phyloP scores from a whole-genome alignment of 2,329 filamentous ascomycete species.

The Beauveria caledonica region DNA sequence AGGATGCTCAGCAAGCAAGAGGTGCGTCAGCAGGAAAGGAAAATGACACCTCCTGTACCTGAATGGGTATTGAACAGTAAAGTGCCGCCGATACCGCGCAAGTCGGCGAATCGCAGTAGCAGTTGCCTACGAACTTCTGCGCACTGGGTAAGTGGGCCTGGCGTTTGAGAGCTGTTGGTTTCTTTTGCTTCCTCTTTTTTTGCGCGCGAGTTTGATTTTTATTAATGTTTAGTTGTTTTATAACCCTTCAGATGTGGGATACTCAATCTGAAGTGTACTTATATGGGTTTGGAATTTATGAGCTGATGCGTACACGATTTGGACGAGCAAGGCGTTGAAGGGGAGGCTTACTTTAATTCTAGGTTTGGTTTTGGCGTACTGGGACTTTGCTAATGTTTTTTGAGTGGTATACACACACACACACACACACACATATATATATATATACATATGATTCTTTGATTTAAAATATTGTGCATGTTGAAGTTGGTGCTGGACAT shows the following conservation, averaged over 20 bases:
- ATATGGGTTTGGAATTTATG: background rate
- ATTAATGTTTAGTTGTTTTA: background rate
- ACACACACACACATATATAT: too few relatives aligned
- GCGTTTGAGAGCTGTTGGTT: background rate
- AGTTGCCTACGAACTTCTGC: background rate
- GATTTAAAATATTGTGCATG: background rate
- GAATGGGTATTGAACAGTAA: constrained; percentile 10
- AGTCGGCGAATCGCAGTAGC: background rate
- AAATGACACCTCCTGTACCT: constrained; percentile 12
- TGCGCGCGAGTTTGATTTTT: background rate
- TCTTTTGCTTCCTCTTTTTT: background rate
- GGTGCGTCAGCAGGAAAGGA: constrained; percentile 1
- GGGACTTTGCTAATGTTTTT: background rate
- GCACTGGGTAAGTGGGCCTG: background rate
- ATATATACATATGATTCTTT: background rate
- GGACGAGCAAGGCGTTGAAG: background rate
- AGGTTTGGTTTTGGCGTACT: background rate
- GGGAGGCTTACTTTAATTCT: background rate
- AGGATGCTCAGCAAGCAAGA: background rate
- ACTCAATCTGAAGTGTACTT: background rate
- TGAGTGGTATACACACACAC: background rate
- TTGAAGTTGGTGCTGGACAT: background rate
- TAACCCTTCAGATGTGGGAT: background rate
- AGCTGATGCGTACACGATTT: constrained; percentile 1
- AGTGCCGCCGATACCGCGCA: constrained; percentile 4